phyloP scores from a whole-genome alignment of 2,329 filamentous ascomycete genomes.

The Arthrobotrys entomopaga region DNA sequence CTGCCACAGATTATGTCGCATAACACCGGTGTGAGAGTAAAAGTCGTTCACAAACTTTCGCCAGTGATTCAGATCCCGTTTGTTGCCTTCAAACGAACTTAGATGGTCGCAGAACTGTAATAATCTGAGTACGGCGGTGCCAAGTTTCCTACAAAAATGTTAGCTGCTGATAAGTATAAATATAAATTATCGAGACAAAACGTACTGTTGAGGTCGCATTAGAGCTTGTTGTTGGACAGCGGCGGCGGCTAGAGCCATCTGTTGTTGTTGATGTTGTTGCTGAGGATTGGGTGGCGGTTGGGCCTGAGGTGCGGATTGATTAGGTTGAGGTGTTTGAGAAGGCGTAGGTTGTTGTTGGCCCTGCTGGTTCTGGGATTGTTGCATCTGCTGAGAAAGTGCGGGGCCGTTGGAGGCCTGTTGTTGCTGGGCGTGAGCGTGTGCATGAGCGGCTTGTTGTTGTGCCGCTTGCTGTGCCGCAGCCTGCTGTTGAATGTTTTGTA shows the following conservation, averaged over 20 bases:
- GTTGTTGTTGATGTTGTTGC: constrained; percentile 61
- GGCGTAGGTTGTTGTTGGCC: constrained; percentile 61
- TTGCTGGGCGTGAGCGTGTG: constrained; percentile 21
- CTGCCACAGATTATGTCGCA: constrained; percentile 76
- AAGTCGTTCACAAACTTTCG: constrained; percentile 80
- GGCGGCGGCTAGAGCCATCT: constrained; percentile 59
- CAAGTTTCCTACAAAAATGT: constrained; percentile 64
- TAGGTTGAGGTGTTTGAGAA: constrained; percentile 61
- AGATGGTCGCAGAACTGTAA: constrained; percentile 73
- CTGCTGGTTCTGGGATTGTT: constrained; percentile 56
- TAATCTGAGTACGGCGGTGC: constrained; percentile 69
- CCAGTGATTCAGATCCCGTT: constrained; percentile 77
- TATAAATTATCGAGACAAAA: constrained; percentile 59
- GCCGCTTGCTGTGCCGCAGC: constrained; percentile 17
- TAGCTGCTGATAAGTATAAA: constrained; percentile 56
- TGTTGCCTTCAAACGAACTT: constrained; percentile 68
- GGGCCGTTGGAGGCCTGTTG: neutral
- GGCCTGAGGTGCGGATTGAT: constrained; percentile 57
- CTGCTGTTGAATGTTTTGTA: constrained; percentile 33
- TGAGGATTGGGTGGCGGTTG: constrained; percentile 61
- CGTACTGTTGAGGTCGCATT: constrained; percentile 62
- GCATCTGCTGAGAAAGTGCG: constrained; percentile 21
- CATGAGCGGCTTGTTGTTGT: constrained; percentile 11
- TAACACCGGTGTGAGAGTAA: constrained; percentile 80
- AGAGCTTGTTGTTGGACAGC: constrained; percentile 60